Conservation (phyloP, 1,284 basidiomycete species). For the Ganoderma sp. region DNA sequence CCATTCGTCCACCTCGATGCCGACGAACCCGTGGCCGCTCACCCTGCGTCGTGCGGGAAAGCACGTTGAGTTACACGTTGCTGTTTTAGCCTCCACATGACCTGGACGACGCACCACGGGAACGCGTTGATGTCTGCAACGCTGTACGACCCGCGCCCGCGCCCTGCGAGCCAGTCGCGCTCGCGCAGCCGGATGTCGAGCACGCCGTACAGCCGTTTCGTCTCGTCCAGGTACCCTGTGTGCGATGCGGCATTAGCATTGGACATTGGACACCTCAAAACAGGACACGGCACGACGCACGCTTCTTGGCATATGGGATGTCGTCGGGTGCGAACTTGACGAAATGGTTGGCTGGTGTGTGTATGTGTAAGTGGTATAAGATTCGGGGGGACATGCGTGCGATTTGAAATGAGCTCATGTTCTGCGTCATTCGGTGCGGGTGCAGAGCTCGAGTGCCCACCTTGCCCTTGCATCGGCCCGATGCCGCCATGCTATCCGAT, state of each 20-base stretch:
- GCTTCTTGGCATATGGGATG: conserved; percentile 67
- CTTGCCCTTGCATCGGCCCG: conserved; percentile 77
- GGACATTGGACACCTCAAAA: too few species aligned
- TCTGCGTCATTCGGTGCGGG: conserved; percentile 11
- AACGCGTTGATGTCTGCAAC: conserved; percentile 70
- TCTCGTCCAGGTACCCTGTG: conserved; percentile 74
- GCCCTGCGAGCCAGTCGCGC: conserved; percentile 73
- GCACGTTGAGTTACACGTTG: not conserved
- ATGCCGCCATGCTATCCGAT: conserved; percentile 61
- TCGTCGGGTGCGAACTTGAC: conserved; percentile 58
- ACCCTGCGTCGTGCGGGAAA: conserved; percentile 40
- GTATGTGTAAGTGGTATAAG: not conserved
- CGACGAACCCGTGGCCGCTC: conserved; percentile 47
- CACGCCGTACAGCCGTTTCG: conserved; percentile 76
- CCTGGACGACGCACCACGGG: conserved; percentile 47
- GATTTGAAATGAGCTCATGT: not conserved
- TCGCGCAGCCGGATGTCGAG: conserved; percentile 68
- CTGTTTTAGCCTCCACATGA: too few species aligned
- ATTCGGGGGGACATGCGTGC: not conserved
- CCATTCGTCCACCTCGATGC: conserved; percentile 59
- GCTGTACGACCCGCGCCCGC: conserved; percentile 65
- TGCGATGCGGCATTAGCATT: not conserved
- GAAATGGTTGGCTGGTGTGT: conserved; percentile 59
- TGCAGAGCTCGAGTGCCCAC: conserved; percentile 20
- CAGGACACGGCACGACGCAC: too few species aligned